Evolutionary conservation across 805 yeast genomes (phyloP).

Genomic region (Starmerella etchellsii): DNA sequence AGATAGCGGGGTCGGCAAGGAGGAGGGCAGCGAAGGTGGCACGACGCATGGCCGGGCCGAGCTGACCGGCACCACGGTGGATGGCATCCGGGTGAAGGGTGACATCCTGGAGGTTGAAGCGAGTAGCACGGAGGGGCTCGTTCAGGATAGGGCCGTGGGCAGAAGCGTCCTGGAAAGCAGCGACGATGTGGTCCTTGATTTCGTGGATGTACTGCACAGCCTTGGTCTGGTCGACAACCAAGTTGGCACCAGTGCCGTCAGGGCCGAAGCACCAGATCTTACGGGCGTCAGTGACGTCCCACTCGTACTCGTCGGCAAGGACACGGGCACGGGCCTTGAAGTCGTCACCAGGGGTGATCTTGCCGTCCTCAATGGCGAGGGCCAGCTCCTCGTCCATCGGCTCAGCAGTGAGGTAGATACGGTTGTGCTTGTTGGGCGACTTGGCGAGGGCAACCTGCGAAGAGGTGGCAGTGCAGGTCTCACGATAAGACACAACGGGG

Average conservation of each 20-base stretch:
- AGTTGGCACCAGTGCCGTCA: constrained; percentile 97
- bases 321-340: constrained; percentile 98
- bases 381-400: constrained; percentile 91
- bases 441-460: constrained; percentile 93
- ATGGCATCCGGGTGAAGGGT: constrained; percentile 99
- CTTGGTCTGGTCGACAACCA: constrained; percentile 98
- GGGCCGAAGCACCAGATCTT: constrained; percentile 99
- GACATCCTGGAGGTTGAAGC: constrained; percentile 97
- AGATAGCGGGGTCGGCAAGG: constrained; percentile 96
- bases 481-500: constrained; percentile 98
- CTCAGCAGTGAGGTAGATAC: constrained; percentile 95
- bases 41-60: constrained; percentile 99
- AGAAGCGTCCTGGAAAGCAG: constrained; percentile 99
- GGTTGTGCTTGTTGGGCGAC: constrained; percentile 99
- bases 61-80: constrained; percentile 99
- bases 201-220: constrained; percentile 98
- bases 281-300: constrained; percentile 99
- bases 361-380: constrained; percentile 84
- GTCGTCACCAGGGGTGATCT: constrained; percentile 89
- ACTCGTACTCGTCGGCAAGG: constrained; percentile 96
- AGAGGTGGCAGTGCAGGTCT: constrained; percentile 89
- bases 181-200: constrained; percentile 98
- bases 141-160: constrained; percentile 98
- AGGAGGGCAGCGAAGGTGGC: constrained; percentile 96
- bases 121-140: constrained; percentile 90